phyloP scores from a whole-genome alignment of 257 asterid genomes.

The Eustoma russellianum region DNA sequence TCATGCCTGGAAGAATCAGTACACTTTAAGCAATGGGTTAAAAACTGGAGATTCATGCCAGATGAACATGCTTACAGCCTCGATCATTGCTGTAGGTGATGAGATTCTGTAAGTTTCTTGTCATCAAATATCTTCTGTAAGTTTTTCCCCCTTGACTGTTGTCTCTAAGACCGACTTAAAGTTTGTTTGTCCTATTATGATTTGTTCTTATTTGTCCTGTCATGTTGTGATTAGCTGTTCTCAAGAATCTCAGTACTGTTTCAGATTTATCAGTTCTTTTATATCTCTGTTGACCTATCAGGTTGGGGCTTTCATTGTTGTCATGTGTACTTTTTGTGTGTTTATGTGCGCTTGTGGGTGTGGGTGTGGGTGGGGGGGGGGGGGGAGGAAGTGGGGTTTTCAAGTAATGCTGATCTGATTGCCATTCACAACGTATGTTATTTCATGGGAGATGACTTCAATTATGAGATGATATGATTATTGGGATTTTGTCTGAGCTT shows the following conservation, averaged over 20 bases:
- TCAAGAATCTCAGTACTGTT: background rate
- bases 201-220: background rate
- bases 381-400: too few relatives aligned
- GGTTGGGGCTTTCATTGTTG: too few relatives aligned
- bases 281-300: too few relatives aligned
- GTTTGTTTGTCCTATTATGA: too few relatives aligned
- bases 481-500: background rate
- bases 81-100: constrained; percentile 77
- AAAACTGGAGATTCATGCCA: constrained; percentile 27
- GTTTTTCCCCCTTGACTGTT: background rate
- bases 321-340: too few relatives aligned
- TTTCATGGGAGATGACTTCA: too few relatives aligned
- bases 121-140: background rate
- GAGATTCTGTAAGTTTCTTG: constrained; percentile 79
- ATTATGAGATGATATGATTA: too few relatives aligned
- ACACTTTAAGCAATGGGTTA: constrained; percentile 48
- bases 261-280: background rate
- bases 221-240: background rate
- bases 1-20: constrained; percentile 19
- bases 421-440: too few relatives aligned
- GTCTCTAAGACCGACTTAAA: background rate
- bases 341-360: too few relatives aligned
- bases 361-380: too few relatives aligned
- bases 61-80: constrained; percentile 47
- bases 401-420: too few relatives aligned